Percentiles rank a stretch among this genome's conserved stretches.
phyloP scores from a whole-genome alignment of 768 basidiomycete species.

The Mycena amicta region DNA sequence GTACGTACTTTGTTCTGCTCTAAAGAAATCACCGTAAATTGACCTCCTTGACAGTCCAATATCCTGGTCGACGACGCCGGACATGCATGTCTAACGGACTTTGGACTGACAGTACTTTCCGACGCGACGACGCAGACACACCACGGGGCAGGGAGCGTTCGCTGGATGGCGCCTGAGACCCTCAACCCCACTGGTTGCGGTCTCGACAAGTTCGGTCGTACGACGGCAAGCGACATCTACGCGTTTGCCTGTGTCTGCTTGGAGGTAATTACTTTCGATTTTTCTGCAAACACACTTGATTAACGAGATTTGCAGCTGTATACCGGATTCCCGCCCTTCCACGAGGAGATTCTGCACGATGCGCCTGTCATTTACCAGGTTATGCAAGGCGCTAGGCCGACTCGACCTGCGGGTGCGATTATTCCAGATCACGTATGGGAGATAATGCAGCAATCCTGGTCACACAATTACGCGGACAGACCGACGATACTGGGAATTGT shows the following conservation, averaged over 20 bases:
- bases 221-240: slow-evolving; percentile 14
- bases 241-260: slow-evolving; percentile 15
- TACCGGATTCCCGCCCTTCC: slow-evolving; percentile 15
- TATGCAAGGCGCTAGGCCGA: slow-evolving; percentile 1
- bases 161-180: slow-evolving; percentile 24
- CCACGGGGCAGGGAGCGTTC: slow-evolving; percentile 15
- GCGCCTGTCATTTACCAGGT: slow-evolving; percentile 13
- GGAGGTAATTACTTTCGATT: slow-evolving; percentile 3
- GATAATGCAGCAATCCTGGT: slow-evolving; percentile 20
- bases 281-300: too few relatives aligned
- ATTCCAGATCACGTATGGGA: slow-evolving; percentile 15
- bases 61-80: slow-evolving; percentile 18
- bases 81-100: slow-evolving; percentile 18
- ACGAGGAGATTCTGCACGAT: slow-evolving; percentile 4
- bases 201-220: background rate
- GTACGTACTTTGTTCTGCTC: background rate
- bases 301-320: background rate
- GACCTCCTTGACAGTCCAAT: slow-evolving; percentile 14
- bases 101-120: slow-evolving; percentile 18
- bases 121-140: slow-evolving; percentile 10
- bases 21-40: background rate
- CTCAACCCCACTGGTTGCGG: slow-evolving; percentile 14
- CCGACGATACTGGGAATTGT: slow-evolving; percentile 10
- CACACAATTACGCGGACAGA: slow-evolving; percentile 10
- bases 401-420: background rate